Evolutionary conservation across 768 basidiomycete genomes (phyloP).

Genomic region (Lyophyllum decastes): DNA sequence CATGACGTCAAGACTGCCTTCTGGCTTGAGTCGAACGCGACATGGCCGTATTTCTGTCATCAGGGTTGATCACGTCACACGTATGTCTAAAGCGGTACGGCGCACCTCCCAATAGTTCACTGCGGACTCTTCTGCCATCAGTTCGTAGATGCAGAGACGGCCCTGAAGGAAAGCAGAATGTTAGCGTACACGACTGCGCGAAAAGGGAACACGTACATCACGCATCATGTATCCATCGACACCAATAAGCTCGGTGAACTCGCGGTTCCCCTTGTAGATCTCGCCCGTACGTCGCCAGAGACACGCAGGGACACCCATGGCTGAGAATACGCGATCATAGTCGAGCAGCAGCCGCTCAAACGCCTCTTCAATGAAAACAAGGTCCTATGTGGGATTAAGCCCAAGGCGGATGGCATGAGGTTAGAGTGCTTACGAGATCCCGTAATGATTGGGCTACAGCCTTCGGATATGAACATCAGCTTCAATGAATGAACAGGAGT

Average conservation of each 20-base stretch:
- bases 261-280: constrained; percentile 97
- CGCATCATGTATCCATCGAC: constrained; percentile 86
- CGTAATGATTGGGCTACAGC: constrained; percentile 83
- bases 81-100: neutral
- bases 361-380: constrained; percentile 97
- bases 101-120: constrained; percentile 96
- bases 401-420: neutral
- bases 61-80: neutral
- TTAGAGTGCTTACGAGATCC: constrained; percentile 61
- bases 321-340: constrained; percentile 92
- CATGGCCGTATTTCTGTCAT: constrained; percentile 88
- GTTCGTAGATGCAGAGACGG: constrained; percentile 92
- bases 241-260: constrained; percentile 90
- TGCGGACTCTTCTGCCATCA: constrained; percentile 96
- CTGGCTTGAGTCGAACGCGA: constrained; percentile 89
- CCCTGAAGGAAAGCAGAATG: constrained; percentile 45
- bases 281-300: constrained; percentile 96
- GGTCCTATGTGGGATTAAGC: constrained; percentile 52
- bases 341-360: constrained; percentile 95
- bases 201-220: constrained; percentile 55
- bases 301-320: constrained; percentile 97
- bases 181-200: neutral
- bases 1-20: constrained; percentile 94
- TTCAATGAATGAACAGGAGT: neutral
- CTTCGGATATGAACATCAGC: constrained; percentile 29